Percentiles rank a stretch among this genome's conserved stretches.
Conservation (phyloP, 176 grass and related monocot genomes). For the Rhynchospora pubera region DNA sequence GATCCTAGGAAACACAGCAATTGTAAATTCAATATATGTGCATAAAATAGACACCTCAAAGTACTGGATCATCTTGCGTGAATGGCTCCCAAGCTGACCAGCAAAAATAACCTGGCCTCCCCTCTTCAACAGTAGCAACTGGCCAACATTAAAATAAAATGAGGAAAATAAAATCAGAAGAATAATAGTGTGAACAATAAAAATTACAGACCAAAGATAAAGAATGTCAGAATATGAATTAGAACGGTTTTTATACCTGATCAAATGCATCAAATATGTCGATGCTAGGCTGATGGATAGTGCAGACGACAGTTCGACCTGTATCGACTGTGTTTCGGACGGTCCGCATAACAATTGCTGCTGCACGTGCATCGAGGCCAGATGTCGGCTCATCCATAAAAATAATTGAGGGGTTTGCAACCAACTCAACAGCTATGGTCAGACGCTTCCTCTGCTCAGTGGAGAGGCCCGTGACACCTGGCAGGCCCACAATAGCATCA, state of each 20-base stretch:
- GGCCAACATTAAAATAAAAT: background rate
- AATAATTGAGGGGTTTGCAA: conserved; percentile 96
- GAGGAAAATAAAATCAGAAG: background rate
- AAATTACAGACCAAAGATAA: conserved; percentile 1
- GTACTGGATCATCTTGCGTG: conserved; percentile 80
- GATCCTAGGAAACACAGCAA: background rate
- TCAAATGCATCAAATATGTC: conserved; percentile 99
- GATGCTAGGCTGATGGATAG: conserved; percentile 97
- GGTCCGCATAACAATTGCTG: conserved; percentile 98
- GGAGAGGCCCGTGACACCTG: conserved; percentile 86
- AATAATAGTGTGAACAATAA: background rate
- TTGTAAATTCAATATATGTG: background rate
- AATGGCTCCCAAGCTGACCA: conserved; percentile 72
- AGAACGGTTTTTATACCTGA: conserved; percentile 37
- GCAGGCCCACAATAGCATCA: conserved; percentile 87
- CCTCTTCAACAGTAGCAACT: conserved; percentile 92
- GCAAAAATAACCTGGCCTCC: conserved; percentile 97
- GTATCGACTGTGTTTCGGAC: conserved; percentile 98
- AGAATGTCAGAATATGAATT: background rate
- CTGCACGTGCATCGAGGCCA: conserved; percentile 97
- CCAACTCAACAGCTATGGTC: conserved; percentile 95
- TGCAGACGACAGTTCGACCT: conserved; percentile 92
- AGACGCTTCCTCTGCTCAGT: conserved; percentile 94
- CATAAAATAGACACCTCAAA: conserved; percentile 55
- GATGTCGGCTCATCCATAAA: conserved; percentile 99